phyloP scores from a whole-genome alignment of 345 rosid genomes.

The Alliaria petiolata region DNA sequence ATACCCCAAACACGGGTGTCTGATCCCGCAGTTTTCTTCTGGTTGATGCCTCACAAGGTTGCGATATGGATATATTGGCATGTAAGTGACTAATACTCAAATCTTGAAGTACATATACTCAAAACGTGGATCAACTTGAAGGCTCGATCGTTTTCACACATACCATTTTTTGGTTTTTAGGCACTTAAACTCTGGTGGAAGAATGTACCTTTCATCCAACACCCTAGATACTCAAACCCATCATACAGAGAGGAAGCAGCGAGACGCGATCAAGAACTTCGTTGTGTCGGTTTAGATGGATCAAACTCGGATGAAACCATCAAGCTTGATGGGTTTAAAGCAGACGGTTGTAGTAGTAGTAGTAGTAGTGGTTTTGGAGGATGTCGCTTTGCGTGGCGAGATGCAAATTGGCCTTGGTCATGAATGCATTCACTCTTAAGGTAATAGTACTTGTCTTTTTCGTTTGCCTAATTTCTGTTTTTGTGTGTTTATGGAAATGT shows the following conservation, averaged over 20 bases:
- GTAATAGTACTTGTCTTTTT: background rate
- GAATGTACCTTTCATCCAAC: conserved; percentile 68
- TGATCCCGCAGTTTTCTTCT: conserved; percentile 69
- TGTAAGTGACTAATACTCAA: conserved; percentile 46
- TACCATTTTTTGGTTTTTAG: conserved; percentile 29
- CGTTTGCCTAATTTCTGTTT: background rate
- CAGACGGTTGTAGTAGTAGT: conserved; percentile 7
- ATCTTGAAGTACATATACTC: background rate
- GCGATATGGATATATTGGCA: conserved; percentile 96
- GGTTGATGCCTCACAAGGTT: conserved; percentile 98
- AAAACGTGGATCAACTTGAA: background rate
- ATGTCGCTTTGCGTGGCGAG: conserved; percentile 73
- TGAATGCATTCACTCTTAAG: conserved; percentile 29
- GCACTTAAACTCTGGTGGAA: conserved; percentile 93
- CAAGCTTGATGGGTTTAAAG: conserved; percentile 19
- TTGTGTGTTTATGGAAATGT: background rate
- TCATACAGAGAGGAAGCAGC: conserved; percentile 59
- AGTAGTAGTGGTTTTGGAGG: conserved; percentile 17
- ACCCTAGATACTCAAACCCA: conserved; percentile 64
- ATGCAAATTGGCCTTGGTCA: conserved; percentile 93
- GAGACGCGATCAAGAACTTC: conserved; percentile 48
- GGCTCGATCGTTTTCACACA: background rate
- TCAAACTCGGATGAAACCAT: conserved; percentile 9
- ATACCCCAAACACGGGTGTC: conserved; percentile 25
- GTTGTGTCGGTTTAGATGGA: conserved; percentile 35